A percentile compares a stretch with the other conserved stretches of the same genome.
These are phyloP conservation scores for Pleurotus eryngii DNA, from an alignment of 768 basidiomycete genomes.

Conservation along the genomic window DNA sequence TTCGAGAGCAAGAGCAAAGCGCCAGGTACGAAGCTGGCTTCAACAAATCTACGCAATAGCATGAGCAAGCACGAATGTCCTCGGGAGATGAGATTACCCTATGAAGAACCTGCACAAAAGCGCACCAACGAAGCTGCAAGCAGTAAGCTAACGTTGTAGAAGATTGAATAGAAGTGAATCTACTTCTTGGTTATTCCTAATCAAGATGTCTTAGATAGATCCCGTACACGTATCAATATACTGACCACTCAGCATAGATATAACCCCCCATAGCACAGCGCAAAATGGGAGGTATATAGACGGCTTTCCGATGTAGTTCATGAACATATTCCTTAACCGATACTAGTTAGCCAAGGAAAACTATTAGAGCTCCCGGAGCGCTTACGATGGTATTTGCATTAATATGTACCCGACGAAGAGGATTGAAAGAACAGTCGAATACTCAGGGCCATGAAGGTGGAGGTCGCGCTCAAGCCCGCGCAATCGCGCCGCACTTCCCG, in stretches of 20 bases:
- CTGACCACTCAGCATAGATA: slow-evolving; percentile 38
- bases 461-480: slow-evolving; percentile 5
- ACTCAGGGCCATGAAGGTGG: neutral
- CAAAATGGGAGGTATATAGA: slow-evolving; percentile 51
- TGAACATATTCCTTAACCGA: slow-evolving; percentile 47
- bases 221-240: neutral
- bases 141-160: neutral
- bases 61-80: neutral
- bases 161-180: neutral
- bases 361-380: neutral
- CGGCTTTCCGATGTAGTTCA: slow-evolving; percentile 50
- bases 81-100: slow-evolving; percentile 9
- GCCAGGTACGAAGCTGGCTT: slow-evolving; percentile 39
- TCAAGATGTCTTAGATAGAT: neutral
- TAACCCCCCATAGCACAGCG: slow-evolving; percentile 52
- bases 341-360: neutral
- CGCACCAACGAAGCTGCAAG: slow-evolving; percentile 34
- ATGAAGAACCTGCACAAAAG: slow-evolving; percentile 45
- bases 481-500: slow-evolving; percentile 2
- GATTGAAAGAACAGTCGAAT: slow-evolving; percentile 5
- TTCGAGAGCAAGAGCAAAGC: slow-evolving; percentile 26
- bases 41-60: slow-evolving; percentile 29
- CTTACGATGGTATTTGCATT: slow-evolving; percentile 10
- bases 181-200: slow-evolving; percentile 27
- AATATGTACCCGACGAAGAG: slow-evolving; percentile 6